Percentiles rank a stretch among this genome's conserved stretches.
Evolutionary conservation across 1,284 basidiomycete genomes (phyloP).

Genomic region (Irpex sp.): DNA sequence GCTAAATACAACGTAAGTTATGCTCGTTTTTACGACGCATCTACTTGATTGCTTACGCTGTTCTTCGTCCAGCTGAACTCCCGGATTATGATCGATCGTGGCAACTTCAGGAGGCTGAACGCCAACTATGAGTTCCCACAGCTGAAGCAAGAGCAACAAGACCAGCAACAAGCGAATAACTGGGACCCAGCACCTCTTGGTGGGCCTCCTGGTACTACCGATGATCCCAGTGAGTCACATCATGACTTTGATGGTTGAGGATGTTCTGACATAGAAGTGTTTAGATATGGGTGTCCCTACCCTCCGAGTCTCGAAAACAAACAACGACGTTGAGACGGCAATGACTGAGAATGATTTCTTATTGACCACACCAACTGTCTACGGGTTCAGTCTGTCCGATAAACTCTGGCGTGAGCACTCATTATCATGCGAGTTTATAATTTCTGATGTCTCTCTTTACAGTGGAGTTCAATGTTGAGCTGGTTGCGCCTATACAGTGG

Average conservation of each 20-base stretch:
- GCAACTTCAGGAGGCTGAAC: constrained; percentile 47
- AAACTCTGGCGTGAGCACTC: constrained; percentile 52
- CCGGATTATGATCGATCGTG: constrained; percentile 54
- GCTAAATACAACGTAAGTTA: constrained; percentile 42
- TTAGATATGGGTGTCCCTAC: constrained; percentile 16
- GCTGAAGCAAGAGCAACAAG: constrained; percentile 11
- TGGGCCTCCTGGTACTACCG: background rate
- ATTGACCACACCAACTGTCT: constrained; percentile 51
- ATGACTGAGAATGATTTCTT: constrained; percentile 49
- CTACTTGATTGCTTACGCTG: background rate
- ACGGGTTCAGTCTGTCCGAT: constrained; percentile 55
- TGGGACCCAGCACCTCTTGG: background rate
- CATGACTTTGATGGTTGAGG: constrained; percentile 2
- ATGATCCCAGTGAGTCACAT: background rate
- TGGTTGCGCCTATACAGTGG: constrained; percentile 49
- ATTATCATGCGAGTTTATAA: background rate
- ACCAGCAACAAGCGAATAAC: background rate
- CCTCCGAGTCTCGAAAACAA: constrained; percentile 11
- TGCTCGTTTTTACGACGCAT: background rate
- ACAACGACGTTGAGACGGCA: constrained; percentile 5
- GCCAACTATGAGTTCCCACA: constrained; percentile 42
- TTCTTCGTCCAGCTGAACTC: constrained; percentile 20
- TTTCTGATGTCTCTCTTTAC: background rate
- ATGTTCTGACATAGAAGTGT: background rate
- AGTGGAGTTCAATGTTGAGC: constrained; percentile 56